Evolutionary conservation across 2,329 filamentous ascomycete genomes (phyloP), one percentile per base, ranked within the genome.

Genomic region (Neonectria punicea): DNA sequence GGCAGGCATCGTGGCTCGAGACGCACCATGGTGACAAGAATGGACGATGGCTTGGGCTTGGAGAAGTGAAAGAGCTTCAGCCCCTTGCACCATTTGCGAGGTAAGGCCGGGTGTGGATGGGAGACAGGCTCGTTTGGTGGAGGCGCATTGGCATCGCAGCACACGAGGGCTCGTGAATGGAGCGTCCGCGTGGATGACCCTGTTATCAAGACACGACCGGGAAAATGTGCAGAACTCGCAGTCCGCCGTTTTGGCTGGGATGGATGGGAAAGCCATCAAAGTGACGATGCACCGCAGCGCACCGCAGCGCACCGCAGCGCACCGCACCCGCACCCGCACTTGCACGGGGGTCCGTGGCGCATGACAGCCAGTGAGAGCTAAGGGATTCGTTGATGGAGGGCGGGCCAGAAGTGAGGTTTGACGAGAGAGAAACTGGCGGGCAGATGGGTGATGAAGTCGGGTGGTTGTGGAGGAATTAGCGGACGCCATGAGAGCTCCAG

Each of bases 31-130:
- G 50, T 5, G 32, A 56, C 39, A 28, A 41, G 46, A 62, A 62
- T 53, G 53, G 60, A 53, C 28, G 18, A 46, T 50, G 56, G 50
- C 44, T 64, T 50, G 61, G 49, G 46, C 18, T 46, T 34, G 30
- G 30, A 51, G 50, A 54, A 55, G 46, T 46, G 25, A 25, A 54
- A 44, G 44, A 55, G 55, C 61, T 54, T 64, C 56, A 64, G 51
- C 56, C 61, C 61, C 56, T 50, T 34, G 61, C 55, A 36, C 55
- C 44, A 63, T 58, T 55, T 30, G 28, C 61, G 55, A 58, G 49
- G 54, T 36, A 55, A 50, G 61, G 55, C 61, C 61, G 55, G 49
- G 50, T 58, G 61, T 63, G 55, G 61, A 63, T 53, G 61, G 56
- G 49, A 44, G 49, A 63, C 49, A 53, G 56, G 56, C 61, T 59